A percentile compares a stretch with the other conserved stretches of the same genome.
These are phyloP conservation scores for Russula griseocarnosa DNA, from an alignment of 768 basidiomycete species.

Conservation along the genomic window DNA sequence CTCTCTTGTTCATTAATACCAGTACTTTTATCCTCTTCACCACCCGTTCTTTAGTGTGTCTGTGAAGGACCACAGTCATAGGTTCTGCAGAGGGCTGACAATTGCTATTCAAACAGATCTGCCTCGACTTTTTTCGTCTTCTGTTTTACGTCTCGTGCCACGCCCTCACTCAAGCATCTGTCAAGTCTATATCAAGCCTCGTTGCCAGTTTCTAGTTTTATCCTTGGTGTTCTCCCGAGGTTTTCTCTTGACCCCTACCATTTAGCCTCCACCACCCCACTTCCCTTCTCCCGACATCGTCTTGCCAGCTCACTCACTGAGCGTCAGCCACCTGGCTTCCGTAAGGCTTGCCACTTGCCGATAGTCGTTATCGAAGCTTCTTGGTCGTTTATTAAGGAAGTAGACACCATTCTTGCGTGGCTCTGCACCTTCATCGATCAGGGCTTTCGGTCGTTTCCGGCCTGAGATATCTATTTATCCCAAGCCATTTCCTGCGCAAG, in stretches of 20 bases:
- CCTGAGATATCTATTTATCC: background rate
- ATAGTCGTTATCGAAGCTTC: constrained; percentile 17
- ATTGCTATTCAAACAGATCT: background rate
- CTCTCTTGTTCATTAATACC: background rate
- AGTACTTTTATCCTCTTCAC: background rate
- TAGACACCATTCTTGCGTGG: constrained; percentile 8
- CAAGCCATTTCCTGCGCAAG: constrained; percentile 1
- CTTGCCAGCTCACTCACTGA: constrained; percentile 21
- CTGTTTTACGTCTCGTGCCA: background rate
- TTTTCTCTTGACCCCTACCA: constrained; percentile 3
- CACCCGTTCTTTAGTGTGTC: background rate
- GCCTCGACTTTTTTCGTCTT: background rate
- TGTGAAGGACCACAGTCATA: background rate
- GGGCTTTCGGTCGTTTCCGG: constrained; percentile 11
- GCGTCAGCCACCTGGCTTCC: constrained; percentile 25
- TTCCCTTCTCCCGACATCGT: background rate
- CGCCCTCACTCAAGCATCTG: constrained; percentile 8
- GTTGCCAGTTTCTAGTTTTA: constrained; percentile 6
- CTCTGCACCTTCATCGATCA: constrained; percentile 8
- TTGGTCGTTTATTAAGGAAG: constrained; percentile 1
- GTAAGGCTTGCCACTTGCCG: constrained; percentile 11
- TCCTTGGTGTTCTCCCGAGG: background rate
- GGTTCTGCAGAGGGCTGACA: background rate
- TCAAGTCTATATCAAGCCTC: constrained; percentile 21
- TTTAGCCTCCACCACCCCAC: background rate